These are phyloP conservation scores for Zymoseptoria brevis DNA, from an alignment of 2,329 filamentous ascomycete genomes.

Conservation along the genomic window DNA sequence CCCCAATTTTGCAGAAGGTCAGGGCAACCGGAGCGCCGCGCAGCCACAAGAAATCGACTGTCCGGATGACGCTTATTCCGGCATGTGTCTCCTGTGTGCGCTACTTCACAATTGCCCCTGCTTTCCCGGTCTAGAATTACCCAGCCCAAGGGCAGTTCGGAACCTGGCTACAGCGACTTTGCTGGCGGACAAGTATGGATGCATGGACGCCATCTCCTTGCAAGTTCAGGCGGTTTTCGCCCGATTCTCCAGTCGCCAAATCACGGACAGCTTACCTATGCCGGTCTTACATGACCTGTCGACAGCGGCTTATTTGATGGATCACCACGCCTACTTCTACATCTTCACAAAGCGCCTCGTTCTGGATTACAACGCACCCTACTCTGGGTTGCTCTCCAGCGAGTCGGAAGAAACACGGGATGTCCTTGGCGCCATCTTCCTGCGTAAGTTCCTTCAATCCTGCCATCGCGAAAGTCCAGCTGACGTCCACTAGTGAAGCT, in stretches of 20 bases:
- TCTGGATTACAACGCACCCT: background rate
- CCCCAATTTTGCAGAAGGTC: background rate
- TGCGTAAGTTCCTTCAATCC: background rate
- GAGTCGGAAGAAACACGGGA: background rate
- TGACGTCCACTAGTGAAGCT: background rate
- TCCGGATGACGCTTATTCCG: background rate
- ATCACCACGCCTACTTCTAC: background rate
- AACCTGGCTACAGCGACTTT: background rate
- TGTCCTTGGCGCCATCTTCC: background rate
- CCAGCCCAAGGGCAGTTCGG: background rate
- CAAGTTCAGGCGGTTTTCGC: background rate
- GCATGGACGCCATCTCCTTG: background rate
- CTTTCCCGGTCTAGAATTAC: background rate
- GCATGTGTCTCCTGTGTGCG: background rate
- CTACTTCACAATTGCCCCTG: background rate
- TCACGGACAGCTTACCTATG: background rate
- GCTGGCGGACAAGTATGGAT: background rate
- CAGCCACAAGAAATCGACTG: background rate
- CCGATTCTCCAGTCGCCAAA: background rate
- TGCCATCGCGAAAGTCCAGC: too few species aligned
- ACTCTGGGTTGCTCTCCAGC: background rate
- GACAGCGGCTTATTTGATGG: background rate
- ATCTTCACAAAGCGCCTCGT: conserved; percentile 1
- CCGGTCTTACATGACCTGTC: background rate
- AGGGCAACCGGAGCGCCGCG: background rate